Base-by-base conservation (phyloP, 441 rosid genomes). In the Corymbia calophylla region DNA sequence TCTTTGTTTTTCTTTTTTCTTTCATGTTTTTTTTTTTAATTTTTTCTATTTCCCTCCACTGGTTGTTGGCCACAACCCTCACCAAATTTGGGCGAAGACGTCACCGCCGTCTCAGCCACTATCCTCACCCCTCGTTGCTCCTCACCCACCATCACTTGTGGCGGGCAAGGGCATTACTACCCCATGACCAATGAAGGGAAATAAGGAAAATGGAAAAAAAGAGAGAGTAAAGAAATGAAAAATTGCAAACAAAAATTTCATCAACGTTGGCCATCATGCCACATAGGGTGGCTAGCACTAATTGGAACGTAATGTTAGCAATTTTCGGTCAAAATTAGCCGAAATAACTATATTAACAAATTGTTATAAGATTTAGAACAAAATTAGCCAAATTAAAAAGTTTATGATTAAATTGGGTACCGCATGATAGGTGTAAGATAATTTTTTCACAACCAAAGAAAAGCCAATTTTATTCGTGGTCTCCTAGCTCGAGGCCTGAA, bases 71-170 rank as follows among this genome's bases (percentile, higher is more conserved):
- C 68, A 62, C 27, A 60, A 31, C 31, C 66, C 68, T 60, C 68
- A 60, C 15, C 14, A 60, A 2, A 60, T 62, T 3, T 1, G 31
- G 32, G 31, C 17, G 14, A 29, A 64, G 35, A 56, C 35, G n/a
- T 64, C 2, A 14, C 0, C 2, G 70, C 8, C 31, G 4, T 64
- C 27, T 15, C 0, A 0, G 32, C 68, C 68, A 29, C 32, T 4
- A 4, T 7, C 66, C 68, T 29, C 68, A 62, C 31, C 31, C 32
- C 32, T 29, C 6, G 17, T 3, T 62, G 68, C 31, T 7, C 31
- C 31, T 56, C 62, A 56, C 62, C 1, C 9, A 25, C 29, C 6
- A 9, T 56, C 3, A 3, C 62, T 56, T 56, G 62, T 56, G 62
- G 62, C 6, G 9, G 6, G 6, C 5, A 13, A 56, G 62, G 23